These are phyloP conservation scores for Acer negundo DNA, from an alignment of 345 rosid species.

Conservation along the genomic window DNA sequence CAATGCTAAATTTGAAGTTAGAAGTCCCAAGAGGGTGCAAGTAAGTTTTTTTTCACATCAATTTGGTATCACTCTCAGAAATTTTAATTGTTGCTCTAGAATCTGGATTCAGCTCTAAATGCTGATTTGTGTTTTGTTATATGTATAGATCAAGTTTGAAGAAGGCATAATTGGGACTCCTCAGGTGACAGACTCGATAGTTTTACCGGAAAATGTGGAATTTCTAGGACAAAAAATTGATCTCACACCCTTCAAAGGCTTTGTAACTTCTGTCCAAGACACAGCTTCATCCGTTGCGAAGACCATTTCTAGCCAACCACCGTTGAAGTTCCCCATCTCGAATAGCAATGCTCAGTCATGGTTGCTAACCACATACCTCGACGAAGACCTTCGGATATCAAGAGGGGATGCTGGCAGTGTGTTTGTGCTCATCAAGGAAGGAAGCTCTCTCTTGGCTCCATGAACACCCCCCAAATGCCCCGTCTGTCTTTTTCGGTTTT, in stretches of 20 bases:
- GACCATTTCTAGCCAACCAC: conserved; percentile 91
- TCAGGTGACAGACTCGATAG: conserved; percentile 82
- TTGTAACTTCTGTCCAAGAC: conserved; percentile 77
- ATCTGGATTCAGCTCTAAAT: neutral
- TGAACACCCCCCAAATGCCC: conserved; percentile 20
- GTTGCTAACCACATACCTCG: conserved; percentile 90
- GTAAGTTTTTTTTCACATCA: conserved; percentile 26
- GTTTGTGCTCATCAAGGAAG: conserved; percentile 88
- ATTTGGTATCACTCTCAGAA: neutral
- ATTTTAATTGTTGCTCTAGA: neutral
- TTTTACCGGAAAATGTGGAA: conserved; percentile 74
- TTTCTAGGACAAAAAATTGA: conserved; percentile 86
- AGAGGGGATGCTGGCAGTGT: conserved; percentile 88
- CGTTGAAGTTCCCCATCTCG: conserved; percentile 70
- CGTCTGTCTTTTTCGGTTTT: neutral
- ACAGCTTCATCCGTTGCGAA: conserved; percentile 79
- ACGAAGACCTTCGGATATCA: conserved; percentile 80
- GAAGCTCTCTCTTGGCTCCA: conserved; percentile 61
- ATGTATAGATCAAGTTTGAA: conserved; percentile 74
- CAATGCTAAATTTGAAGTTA: conserved; percentile 87
- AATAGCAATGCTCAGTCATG: conserved; percentile 71
- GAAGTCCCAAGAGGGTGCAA: conserved; percentile 92
- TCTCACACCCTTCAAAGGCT: conserved; percentile 67
- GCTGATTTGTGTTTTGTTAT: neutral
- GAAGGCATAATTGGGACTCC: conserved; percentile 96